Conservation (phyloP, 805 yeast genomes). For the Priceomyces castillae region DNA sequence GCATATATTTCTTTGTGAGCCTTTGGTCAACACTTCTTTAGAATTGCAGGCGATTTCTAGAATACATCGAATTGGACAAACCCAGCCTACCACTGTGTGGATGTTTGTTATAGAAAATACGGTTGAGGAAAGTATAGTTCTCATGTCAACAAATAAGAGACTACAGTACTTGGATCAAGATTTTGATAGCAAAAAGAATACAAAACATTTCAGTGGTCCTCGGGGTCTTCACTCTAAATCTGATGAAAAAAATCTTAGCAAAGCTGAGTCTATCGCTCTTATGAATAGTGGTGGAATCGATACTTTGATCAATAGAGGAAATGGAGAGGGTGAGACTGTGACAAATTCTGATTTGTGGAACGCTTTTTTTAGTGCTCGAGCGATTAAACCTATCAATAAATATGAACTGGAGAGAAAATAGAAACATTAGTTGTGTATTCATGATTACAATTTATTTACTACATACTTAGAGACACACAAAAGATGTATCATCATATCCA, state of each 20-base stretch:
- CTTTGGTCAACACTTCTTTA: constrained; percentile 79
- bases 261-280: constrained; percentile 55
- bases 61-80: constrained; percentile 90
- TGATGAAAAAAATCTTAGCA: constrained; percentile 32
- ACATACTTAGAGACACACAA: constrained; percentile 43
- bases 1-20: constrained; percentile 90
- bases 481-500: constrained; percentile 66
- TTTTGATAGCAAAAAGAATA: constrained; percentile 5
- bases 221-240: constrained; percentile 12
- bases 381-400: neutral
- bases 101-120: constrained; percentile 79
- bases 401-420: neutral
- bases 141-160: constrained; percentile 63
- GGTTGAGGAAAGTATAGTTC: constrained; percentile 84
- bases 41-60: constrained; percentile 92
- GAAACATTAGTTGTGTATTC: neutral
- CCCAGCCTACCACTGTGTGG: constrained; percentile 82
- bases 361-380: constrained; percentile 47
- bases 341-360: constrained; percentile 59
- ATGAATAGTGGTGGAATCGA: constrained; percentile 49
- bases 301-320: constrained; percentile 41
- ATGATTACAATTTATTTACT: neutral
- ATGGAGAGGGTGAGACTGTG: constrained; percentile 58
- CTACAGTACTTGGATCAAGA: constrained; percentile 35
- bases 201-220: constrained; percentile 5